A percentile compares a stretch with the other conserved stretches of the same genome.
These are phyloP conservation scores for Puccinia triticina DNA, from an alignment of 1,284 basidiomycete genomes.

Conservation along the genomic window DNA sequence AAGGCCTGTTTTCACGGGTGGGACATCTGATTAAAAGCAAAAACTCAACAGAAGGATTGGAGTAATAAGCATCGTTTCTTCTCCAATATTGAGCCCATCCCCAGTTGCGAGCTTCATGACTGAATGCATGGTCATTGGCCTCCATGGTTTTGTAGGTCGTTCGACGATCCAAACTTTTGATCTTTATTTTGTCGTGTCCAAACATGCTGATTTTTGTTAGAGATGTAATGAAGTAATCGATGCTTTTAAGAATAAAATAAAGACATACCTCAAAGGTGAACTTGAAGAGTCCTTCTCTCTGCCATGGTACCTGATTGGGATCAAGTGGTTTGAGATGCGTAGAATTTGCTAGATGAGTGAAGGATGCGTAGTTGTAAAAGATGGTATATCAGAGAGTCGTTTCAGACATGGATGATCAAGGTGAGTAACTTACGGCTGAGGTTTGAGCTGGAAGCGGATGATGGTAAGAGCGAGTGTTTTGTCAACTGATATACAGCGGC, in stretches of 20 bases:
- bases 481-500: conserved; percentile 51
- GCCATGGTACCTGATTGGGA: conserved; percentile 55
- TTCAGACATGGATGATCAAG: conserved; percentile 12
- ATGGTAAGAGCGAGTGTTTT: not conserved
- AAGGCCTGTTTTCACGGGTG: not conserved
- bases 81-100: conserved; percentile 55
- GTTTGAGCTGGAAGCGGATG: conserved; percentile 21
- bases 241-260: not conserved
- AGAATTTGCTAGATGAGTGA: conserved; percentile 39
- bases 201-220: not conserved
- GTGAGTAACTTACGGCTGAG: conserved; percentile 26
- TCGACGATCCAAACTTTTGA: conserved; percentile 53
- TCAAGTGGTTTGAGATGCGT: conserved; percentile 26
- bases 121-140: conserved; percentile 61
- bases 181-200: conserved; percentile 34
- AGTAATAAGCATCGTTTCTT: conserved; percentile 50
- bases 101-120: conserved; percentile 61
- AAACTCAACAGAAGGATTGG: conserved; percentile 38
- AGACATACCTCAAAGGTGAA: conserved; percentile 57
- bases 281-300: conserved; percentile 57
- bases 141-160: conserved; percentile 59
- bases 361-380: not conserved
- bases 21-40: not conserved
- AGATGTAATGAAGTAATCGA: not conserved
- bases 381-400: conserved; percentile 4